Conservation (phyloP, 768 basidiomycete species). For the Phanerochaete sordida region DNA sequence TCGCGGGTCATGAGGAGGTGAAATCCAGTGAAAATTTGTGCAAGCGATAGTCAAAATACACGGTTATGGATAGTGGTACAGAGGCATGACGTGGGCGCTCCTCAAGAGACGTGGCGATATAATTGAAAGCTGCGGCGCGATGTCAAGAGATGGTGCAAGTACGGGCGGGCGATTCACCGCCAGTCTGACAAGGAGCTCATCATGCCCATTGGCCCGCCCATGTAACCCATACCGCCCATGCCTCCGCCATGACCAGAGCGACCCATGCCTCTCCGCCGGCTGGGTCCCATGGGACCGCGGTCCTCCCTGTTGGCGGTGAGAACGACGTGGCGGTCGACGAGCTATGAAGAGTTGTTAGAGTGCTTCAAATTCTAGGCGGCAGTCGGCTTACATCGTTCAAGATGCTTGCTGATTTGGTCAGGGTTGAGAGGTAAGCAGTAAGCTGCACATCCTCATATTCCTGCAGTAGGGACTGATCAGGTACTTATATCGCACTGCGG, state of each 20-base stretch:
- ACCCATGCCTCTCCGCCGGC: conserved; percentile 45
- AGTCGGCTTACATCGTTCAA: conserved; percentile 75
- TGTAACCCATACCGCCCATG: conserved; percentile 14
- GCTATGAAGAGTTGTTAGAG: conserved; percentile 33
- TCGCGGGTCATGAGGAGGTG: too few relatives aligned
- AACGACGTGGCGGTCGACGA: conserved; percentile 76
- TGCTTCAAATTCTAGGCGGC: conserved; percentile 2
- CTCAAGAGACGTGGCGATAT: too few relatives aligned
- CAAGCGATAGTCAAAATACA: too few relatives aligned
- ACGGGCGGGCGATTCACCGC: neutral
- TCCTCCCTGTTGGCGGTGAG: conserved; percentile 59
- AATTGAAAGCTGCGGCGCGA: too few relatives aligned
- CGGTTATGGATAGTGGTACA: too few relatives aligned
- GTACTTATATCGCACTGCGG: neutral
- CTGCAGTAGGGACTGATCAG: conserved; percentile 34
- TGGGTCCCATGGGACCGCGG: conserved; percentile 38
- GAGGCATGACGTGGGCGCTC: too few relatives aligned
- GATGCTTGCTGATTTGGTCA: conserved; percentile 86
- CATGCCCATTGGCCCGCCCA: conserved; percentile 7
- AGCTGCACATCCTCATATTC: conserved; percentile 96
- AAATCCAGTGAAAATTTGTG: too few relatives aligned
- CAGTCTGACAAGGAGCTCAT: neutral
- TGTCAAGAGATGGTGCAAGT: neutral
- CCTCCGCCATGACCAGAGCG: conserved; percentile 27
- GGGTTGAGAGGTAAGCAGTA: conserved; percentile 79